A percentile compares a stretch with the other conserved stretches of the same genome.
Evolutionary conservation across 2,329 filamentous ascomycete genomes (phyloP).

Genomic region (Knufia petricola): DNA sequence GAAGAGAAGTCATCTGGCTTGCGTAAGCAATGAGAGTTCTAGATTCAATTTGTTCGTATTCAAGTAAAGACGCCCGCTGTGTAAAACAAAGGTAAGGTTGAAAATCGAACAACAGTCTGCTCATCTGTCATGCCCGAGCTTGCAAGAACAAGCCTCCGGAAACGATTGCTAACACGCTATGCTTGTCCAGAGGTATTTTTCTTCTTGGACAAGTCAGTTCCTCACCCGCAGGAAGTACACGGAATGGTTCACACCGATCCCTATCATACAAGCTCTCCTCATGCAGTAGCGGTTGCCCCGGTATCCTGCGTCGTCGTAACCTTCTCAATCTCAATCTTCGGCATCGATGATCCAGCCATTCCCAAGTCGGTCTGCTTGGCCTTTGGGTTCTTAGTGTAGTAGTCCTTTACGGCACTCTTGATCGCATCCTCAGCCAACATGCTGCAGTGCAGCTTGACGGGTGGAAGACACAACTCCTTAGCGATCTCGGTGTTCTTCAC

Average conservation of each 20-base stretch:
- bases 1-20: no score
- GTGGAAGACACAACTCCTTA: conserved; percentile 82
- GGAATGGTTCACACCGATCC: no score
- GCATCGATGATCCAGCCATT: conserved; percentile 58
- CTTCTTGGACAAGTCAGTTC: background rate
- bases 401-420: conserved; percentile 83
- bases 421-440: conserved; percentile 90
- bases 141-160: no score
- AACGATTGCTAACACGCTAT: no score
- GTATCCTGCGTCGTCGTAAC: conserved; percentile 36
- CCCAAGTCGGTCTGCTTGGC: conserved; percentile 64
- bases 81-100: no score
- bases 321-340: conserved; percentile 54
- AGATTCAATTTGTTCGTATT: background rate
- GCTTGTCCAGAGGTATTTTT: background rate
- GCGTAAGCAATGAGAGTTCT: background rate
- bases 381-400: conserved; percentile 82
- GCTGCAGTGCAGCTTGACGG: conserved; percentile 84
- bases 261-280: conserved; percentile 1
- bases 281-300: conserved; percentile 18
- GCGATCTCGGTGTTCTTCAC: conserved; percentile 98
- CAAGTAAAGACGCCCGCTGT: no score
- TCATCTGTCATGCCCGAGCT: no score
- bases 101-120: no score
- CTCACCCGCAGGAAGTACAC: no score